Conservation (phyloP, 768 basidiomycete genomes). For the Ramaria sp. region DNA sequence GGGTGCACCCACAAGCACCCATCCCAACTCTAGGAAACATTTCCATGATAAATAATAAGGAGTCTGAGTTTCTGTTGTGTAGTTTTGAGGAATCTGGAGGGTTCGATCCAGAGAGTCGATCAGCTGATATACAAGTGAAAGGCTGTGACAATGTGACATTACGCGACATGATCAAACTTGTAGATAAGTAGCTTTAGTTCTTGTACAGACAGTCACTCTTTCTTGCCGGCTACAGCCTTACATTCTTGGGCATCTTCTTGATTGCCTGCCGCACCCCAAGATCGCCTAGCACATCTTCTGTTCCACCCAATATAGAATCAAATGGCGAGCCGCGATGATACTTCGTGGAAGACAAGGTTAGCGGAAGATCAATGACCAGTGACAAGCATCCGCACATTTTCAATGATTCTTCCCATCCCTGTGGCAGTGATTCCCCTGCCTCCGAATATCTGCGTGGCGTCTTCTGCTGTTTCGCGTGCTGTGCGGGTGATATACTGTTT, state of each 20-base stretch:
- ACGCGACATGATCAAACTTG: slow-evolving; percentile 1
- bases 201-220: background rate
- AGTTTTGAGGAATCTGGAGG: background rate
- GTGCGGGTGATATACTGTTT: slow-evolving; percentile 57
- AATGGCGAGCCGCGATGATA: slow-evolving; percentile 10
- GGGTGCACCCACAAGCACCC: no score
- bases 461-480: slow-evolving; percentile 50
- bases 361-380: background rate
- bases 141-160: slow-evolving; percentile 6
- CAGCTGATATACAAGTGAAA: no score
- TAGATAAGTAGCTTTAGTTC: background rate
- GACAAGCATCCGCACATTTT: slow-evolving; percentile 44
- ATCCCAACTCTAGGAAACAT: no score
- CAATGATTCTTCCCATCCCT: slow-evolving; percentile 79
- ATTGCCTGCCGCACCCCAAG: slow-evolving; percentile 65
- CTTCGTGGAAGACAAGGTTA: slow-evolving; percentile 18
- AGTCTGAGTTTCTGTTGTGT: no score
- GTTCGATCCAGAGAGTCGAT: background rate
- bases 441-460: slow-evolving; percentile 80
- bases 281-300: slow-evolving; percentile 65
- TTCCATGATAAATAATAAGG: no score
- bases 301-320: slow-evolving; percentile 55
- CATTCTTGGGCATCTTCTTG: slow-evolving; percentile 52
- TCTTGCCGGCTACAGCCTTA: slow-evolving; percentile 24
- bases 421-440: slow-evolving; percentile 79